These are phyloP conservation scores for Dioszegia aurantiaca DNA, from an alignment of 768 basidiomycete genomes.

Conservation along the genomic window DNA sequence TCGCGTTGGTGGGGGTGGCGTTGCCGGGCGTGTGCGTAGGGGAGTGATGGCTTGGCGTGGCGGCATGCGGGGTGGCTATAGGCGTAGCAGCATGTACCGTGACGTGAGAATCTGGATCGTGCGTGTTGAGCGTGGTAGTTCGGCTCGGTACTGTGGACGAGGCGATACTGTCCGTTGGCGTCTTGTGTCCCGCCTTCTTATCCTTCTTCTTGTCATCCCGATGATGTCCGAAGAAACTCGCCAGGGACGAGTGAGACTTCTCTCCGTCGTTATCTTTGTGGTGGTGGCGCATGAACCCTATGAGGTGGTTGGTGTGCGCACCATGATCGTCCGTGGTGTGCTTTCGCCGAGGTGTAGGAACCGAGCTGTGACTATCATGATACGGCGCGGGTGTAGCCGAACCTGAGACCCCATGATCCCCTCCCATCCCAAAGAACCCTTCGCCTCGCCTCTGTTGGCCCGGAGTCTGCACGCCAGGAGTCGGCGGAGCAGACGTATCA, in stretches of 20 bases:
- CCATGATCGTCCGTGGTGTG: slow-evolving; percentile 36
- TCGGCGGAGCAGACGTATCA: slow-evolving; percentile 27
- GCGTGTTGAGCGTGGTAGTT: slow-evolving; percentile 31
- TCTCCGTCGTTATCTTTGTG: slow-evolving; percentile 49
- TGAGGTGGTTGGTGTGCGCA: slow-evolving; percentile 39
- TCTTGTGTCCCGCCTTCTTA: slow-evolving; percentile 31
- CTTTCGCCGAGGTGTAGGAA: slow-evolving; percentile 17
- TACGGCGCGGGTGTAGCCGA: slow-evolving; percentile 16
- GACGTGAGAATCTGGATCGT: slow-evolving; percentile 16
- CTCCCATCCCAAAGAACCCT: slow-evolving; percentile 38
- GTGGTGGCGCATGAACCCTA: slow-evolving; percentile 52
- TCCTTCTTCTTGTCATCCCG: slow-evolving; percentile 45
- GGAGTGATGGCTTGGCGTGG: slow-evolving; percentile 5
- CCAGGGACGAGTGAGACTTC: slow-evolving; percentile 45
- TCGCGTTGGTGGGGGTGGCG: slow-evolving; percentile 42
- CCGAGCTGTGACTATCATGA: slow-evolving; percentile 12
- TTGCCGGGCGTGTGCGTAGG: slow-evolving; percentile 30
- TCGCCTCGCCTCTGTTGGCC: slow-evolving; percentile 45
- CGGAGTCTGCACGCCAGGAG: slow-evolving; percentile 35
- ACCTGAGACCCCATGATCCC: slow-evolving; percentile 18
- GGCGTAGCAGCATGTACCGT: neutral
- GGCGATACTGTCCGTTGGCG: slow-evolving; percentile 33
- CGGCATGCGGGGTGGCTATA: neutral
- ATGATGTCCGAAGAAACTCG: slow-evolving; percentile 50
- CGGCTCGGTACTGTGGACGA: slow-evolving; percentile 35